A percentile compares a stretch with the other conserved stretches of the same genome.
These are phyloP conservation scores for Exophiala dermatitidis DNA, from an alignment of 2,329 filamentous ascomycete species.

Conservation along the genomic window DNA sequence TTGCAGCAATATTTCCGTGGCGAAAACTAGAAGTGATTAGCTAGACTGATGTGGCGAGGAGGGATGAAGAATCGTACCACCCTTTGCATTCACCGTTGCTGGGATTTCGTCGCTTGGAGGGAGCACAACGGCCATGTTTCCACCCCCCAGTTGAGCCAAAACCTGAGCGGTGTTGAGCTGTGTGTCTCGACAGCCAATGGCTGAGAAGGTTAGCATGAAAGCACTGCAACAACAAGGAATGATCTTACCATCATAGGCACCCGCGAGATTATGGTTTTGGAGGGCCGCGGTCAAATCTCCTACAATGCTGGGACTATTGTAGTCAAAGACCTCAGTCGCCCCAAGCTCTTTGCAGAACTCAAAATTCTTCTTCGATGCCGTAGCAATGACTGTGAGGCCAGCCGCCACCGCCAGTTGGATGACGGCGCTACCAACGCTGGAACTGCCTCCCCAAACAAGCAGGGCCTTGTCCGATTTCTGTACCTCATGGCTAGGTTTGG, in stretches of 20 bases:
- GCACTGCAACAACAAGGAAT: not conserved
- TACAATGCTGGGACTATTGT: conserved; percentile 29
- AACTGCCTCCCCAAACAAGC: conserved; percentile 49
- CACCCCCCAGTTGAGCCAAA: conserved; percentile 21
- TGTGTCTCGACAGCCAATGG: conserved; percentile 16
- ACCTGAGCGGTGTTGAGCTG: conserved; percentile 17
- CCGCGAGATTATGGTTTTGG: conserved; percentile 3
- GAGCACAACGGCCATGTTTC: conserved; percentile 15
- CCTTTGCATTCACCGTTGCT: conserved; percentile 11
- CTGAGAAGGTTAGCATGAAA: conserved; percentile 1
- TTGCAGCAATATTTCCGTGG: conserved; percentile 11
- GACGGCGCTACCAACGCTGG: conserved; percentile 40
- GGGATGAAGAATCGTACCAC: conserved; percentile 5
- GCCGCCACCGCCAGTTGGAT: conserved; percentile 40
- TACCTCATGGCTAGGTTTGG: not conserved
- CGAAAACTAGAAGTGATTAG: conserved; percentile 11
- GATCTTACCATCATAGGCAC: conserved; percentile 21
- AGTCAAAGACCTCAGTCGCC: conserved; percentile 41
- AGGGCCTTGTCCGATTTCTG: conserved; percentile 30
- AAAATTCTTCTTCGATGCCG: conserved; percentile 39
- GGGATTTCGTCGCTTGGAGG: conserved; percentile 14
- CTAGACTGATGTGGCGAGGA: not conserved
- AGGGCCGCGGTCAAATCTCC: conserved; percentile 22
- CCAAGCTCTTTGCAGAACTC: conserved; percentile 40
- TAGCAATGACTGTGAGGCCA: conserved; percentile 37